These are phyloP conservation scores for Cenococcum geophilum DNA, from an alignment of 495 filamentous ascomycete genomes.

Conservation along the genomic window DNA sequence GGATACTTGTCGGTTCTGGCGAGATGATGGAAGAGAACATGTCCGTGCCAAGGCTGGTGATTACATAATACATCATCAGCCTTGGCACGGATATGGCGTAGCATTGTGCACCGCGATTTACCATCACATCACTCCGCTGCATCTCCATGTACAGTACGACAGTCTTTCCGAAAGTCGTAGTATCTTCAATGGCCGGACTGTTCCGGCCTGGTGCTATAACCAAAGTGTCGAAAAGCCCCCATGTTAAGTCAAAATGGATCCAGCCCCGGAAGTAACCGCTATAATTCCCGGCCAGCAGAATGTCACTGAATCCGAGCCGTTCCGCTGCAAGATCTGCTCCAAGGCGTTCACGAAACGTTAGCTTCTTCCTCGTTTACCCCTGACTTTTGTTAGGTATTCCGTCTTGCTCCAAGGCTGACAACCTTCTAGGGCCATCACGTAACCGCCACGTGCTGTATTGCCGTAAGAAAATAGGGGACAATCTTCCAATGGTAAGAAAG, in stretches of 20 bases:
- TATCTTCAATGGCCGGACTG: not conserved
- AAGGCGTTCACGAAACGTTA: slow-evolving; percentile 6
- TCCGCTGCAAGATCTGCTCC: slow-evolving; percentile 8
- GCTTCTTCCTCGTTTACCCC: not conserved
- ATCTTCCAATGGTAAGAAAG: slow-evolving; percentile 1
- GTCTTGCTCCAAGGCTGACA: not conserved
- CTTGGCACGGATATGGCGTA: not conserved
- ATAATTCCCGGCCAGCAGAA: not conserved
- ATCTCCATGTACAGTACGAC: not conserved
- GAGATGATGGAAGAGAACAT: no score
- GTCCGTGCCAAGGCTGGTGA: no score
- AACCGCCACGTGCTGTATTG: slow-evolving; percentile 7
- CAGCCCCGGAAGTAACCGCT: not conserved
- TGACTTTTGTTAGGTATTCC: not conserved
- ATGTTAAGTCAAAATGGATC: not conserved
- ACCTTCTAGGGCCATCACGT: slow-evolving; percentile 2
- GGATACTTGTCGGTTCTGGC: not conserved
- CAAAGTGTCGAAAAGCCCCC: not conserved
- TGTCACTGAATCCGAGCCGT: slow-evolving; percentile 3
- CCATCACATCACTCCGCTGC: not conserved
- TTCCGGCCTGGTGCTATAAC: slow-evolving; percentile 6
- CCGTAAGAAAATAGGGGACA: slow-evolving; percentile 4
- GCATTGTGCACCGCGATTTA: not conserved
- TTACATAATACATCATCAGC: no score
- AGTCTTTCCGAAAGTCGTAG: not conserved